Base-by-base conservation (phyloP, 2,329 filamentous ascomycete species). In the Diplodia sapinea region DNA sequence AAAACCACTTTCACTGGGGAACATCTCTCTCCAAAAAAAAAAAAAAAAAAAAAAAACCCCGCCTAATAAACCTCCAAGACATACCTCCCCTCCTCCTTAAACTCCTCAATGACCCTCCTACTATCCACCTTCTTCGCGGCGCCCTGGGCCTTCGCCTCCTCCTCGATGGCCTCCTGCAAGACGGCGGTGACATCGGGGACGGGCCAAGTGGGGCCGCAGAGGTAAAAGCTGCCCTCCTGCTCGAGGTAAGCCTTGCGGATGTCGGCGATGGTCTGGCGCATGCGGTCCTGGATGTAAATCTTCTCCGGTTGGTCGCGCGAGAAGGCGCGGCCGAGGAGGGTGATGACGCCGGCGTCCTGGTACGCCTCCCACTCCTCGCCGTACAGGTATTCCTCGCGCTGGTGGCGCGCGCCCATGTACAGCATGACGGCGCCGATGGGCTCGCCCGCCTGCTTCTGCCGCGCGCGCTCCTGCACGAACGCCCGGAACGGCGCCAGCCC, bases 351-450 rank as follows among this genome's bases (percentile, higher is more conserved):
- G 0, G 95, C 93, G 69, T 94, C 94, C 76, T 95, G 88, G 81
- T 99, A 99, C 0, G 95, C 95, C 80, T 99, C 95, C 95, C 95
- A 99, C 80, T 99, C 95, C 80, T 99, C 95, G 70, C 95, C 95
- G 77, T 98, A 99, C 69, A 97, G 89, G 81, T 99, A 99, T 82
- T 99, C 95, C 82, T 99, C 95, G 72, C 94, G 92, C 84, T 97
- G 93, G 85, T 97, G 94, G 65, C 95, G 94, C 20, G 93, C 94
- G 71, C 95, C 95, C 84, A 99, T 94, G 86, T 98, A 99, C 69
- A 99, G 84, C 65, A 99, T 87, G 70, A 98, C 95, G 52, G 93
- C 84, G 65, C 95, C 95, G 72, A 99, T 97, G 68, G 95, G 89
- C 83, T 96, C 94, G 80, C 95, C 95, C 79, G 96, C 92, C n/a